Evolutionary conservation across 2,329 filamentous ascomycete genomes (phyloP).

Genomic region (Arthroderma sp.): DNA sequence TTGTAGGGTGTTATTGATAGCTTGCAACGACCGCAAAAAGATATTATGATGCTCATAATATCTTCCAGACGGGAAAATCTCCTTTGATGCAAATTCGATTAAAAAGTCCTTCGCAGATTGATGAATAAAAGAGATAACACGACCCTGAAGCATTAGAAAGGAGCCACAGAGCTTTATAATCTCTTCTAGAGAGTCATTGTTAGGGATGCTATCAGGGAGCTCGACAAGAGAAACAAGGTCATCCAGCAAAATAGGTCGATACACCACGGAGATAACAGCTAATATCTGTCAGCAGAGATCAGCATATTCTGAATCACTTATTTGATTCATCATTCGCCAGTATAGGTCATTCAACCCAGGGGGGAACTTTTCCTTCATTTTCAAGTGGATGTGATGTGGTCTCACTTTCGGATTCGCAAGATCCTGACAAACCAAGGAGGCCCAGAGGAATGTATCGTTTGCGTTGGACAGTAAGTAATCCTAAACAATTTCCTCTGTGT

Average conservation of each 20-base stretch:
- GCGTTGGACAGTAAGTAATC: conserved; percentile 12
- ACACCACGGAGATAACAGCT: conserved; percentile 16
- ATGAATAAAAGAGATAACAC: conserved; percentile 16
- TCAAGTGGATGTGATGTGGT: conserved; percentile 2
- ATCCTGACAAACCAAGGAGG: conserved; percentile 23
- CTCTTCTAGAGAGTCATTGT: conserved; percentile 1
- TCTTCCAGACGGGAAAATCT: neutral
- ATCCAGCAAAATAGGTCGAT: conserved; percentile 24
- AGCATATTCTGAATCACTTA: conserved; percentile 17
- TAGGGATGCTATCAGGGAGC: neutral
- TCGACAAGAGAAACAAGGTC: conserved; percentile 22
- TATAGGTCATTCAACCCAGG: conserved; percentile 12
- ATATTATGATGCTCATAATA: neutral
- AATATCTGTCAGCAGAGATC: conserved; percentile 25
- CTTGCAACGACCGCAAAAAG: neutral
- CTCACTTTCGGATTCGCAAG: conserved; percentile 10
- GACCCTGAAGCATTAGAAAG: conserved; percentile 13
- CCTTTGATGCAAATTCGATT: neutral
- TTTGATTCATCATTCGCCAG: conserved; percentile 15
- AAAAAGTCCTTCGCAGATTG: conserved; percentile 19
- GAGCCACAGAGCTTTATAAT: conserved; percentile 16
- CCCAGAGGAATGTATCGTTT: conserved; percentile 28
- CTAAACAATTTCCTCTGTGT: neutral
- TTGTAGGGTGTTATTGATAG: neutral
- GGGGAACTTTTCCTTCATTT: conserved; percentile 11